Percentiles rank a stretch among this genome's conserved stretches.
Evolutionary conservation across 352 stramenopile genomes (phyloP).

Genomic region (Pythium monospermum): DNA sequence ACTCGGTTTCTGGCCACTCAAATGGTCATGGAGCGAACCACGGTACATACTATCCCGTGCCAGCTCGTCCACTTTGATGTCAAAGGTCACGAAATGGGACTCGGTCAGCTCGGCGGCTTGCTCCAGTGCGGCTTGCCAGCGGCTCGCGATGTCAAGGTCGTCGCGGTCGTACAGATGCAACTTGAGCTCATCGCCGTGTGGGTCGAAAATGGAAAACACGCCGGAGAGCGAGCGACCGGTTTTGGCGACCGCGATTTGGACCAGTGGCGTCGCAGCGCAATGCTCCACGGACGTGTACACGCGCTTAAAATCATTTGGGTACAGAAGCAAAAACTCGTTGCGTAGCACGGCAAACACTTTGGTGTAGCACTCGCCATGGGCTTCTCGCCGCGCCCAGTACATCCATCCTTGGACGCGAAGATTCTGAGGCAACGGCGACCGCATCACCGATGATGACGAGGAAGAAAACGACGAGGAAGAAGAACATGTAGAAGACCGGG

Average conservation of each 20-base stretch:
- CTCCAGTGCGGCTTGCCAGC: constrained; percentile 50
- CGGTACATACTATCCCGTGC: constrained; percentile 61
- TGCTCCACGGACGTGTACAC: constrained; percentile 18
- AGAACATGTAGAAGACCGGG: too few species aligned
- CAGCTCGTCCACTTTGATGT: constrained; percentile 57
- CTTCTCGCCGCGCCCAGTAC: constrained; percentile 32
- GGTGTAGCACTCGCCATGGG: constrained; percentile 20
- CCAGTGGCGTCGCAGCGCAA: constrained; percentile 22
- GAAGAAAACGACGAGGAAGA: constrained; percentile 13
- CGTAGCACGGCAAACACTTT: constrained; percentile 40
- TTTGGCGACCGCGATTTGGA: constrained; percentile 37
- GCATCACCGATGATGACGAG: constrained; percentile 24
- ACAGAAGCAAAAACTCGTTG: constrained; percentile 42
- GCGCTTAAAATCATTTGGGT: too few species aligned
- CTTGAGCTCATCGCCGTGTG: constrained; percentile 33
- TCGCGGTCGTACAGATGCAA: constrained; percentile 40
- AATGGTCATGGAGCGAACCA: constrained; percentile 33
- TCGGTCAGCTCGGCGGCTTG: constrained; percentile 53
- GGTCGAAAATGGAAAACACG: constrained; percentile 32
- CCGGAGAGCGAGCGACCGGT: constrained; percentile 17
- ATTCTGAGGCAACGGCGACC: constrained; percentile 19
- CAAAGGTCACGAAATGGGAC: constrained; percentile 55
- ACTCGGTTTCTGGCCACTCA: constrained; percentile 25
- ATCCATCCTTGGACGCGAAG: constrained; percentile 33
- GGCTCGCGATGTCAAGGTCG: constrained; percentile 21